Percentiles rank a stretch among this genome's conserved stretches.
Evolutionary conservation across 2,329 filamentous ascomycete species (phyloP).

Genomic region (Exophiala spinifera): DNA sequence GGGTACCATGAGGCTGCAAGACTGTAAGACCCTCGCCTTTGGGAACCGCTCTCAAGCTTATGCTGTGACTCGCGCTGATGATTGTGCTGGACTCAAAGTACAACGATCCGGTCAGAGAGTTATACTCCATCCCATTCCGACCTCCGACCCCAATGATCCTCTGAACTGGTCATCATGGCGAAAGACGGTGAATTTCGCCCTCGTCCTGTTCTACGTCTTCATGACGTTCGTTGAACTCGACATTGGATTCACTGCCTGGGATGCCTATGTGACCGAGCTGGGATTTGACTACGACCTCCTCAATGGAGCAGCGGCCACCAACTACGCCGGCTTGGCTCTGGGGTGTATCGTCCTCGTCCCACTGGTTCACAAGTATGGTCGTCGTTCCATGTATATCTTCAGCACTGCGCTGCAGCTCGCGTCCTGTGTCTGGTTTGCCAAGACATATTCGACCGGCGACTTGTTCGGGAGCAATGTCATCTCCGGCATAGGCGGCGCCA

Average conservation of each 20-base stretch:
- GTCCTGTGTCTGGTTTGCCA: constrained; percentile 40
- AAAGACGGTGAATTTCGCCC: constrained; percentile 30
- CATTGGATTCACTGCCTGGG: constrained; percentile 41
- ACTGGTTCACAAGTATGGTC: constrained; percentile 43
- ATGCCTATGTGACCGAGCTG: constrained; percentile 39
- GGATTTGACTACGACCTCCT: constrained; percentile 37
- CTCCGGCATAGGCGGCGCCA: constrained; percentile 41
- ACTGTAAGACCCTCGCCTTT: constrained; percentile 1
- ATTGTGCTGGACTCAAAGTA: constrained; percentile 1
- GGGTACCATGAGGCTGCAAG: constrained; percentile 6
- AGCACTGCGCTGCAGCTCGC: constrained; percentile 38
- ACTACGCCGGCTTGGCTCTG: constrained; percentile 40
- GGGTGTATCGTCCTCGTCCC: constrained; percentile 43
- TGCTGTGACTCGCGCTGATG: neutral
- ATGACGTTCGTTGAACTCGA: constrained; percentile 33
- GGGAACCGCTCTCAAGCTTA: neutral
- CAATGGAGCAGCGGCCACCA: constrained; percentile 43
- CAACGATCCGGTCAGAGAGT: constrained; percentile 3
- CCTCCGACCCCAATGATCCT: constrained; percentile 32
- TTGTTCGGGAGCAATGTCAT: constrained; percentile 42
- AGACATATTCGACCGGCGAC: constrained; percentile 39
- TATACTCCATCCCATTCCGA: constrained; percentile 30
- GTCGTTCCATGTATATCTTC: constrained; percentile 42
- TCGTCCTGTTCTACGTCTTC: constrained; percentile 31
- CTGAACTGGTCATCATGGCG: constrained; percentile 31